Conservation (phyloP, 2,329 filamentous ascomycete species). For the Botrytis cinerea region DNA sequence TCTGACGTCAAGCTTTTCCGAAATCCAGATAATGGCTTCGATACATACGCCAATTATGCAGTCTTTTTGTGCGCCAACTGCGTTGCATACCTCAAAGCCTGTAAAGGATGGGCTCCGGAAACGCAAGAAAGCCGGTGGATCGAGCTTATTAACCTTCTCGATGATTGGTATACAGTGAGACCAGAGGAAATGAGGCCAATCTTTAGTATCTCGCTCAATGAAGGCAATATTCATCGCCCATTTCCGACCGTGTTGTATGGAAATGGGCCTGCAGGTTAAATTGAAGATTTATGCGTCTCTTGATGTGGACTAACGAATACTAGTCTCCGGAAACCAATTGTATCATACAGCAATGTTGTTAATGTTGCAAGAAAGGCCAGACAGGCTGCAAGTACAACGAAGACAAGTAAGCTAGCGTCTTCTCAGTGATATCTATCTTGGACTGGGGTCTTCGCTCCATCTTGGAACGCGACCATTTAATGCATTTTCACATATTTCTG, state of each 20-base stretch:
- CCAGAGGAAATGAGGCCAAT: constrained; percentile 45
- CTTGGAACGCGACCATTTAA: no score
- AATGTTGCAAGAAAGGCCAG: constrained; percentile 41
- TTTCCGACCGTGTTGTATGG: constrained; percentile 32
- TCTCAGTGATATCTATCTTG: no score
- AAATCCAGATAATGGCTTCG: constrained; percentile 42
- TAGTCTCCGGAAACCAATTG: constrained; percentile 43
- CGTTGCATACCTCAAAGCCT: constrained; percentile 45
- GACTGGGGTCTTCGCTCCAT: no score
- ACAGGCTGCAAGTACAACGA: constrained; percentile 32
- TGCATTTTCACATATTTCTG: no score
- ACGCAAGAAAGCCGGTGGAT: constrained; percentile 43
- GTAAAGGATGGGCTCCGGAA: constrained; percentile 31
- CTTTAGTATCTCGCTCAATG: constrained; percentile 42
- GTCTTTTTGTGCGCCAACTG: constrained; percentile 51
- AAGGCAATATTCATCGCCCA: constrained; percentile 35
- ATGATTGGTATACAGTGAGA: constrained; percentile 46
- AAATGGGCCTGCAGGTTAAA: constrained; percentile 21
- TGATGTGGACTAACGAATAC: no score
- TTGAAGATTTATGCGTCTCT: no score
- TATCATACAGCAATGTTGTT: constrained; percentile 42
- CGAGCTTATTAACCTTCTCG: constrained; percentile 45
- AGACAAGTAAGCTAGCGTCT: constrained; percentile 29
- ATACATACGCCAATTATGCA: constrained; percentile 53
- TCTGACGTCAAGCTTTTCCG: constrained; percentile 43